Conservation (phyloP, 1,139 yeast genomes). For the Pneumocystis sp. region DNA sequence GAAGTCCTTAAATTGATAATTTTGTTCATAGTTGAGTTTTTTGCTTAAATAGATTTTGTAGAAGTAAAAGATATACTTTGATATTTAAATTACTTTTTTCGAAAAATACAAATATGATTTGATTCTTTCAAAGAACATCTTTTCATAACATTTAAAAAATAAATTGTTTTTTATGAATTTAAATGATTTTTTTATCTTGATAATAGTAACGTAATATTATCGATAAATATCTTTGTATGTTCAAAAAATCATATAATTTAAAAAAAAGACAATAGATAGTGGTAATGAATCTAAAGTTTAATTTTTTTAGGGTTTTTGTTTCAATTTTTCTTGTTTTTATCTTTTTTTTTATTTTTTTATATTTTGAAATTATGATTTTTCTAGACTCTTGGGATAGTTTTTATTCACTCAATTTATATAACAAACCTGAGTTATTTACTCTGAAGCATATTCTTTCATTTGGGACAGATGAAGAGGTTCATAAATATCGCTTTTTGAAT, state of each 20-base stretch:
- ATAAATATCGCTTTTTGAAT: background rate
- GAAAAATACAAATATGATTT: too few species aligned
- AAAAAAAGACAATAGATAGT: background rate
- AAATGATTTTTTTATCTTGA: too few species aligned
- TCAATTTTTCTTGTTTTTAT: background rate
- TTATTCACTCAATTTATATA: background rate
- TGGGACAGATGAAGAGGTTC: background rate
- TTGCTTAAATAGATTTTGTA: too few species aligned
- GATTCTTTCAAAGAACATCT: too few species aligned
- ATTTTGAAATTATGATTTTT: background rate
- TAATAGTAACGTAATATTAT: too few species aligned
- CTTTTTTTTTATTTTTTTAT: background rate
- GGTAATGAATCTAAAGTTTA: background rate
- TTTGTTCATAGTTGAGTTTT: too few species aligned
- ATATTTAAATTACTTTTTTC: too few species aligned
- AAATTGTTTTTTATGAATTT: too few species aligned
- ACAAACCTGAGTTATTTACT: background rate
- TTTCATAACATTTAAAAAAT: too few species aligned
- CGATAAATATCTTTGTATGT: too few species aligned
- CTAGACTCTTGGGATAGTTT: background rate
- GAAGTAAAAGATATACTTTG: too few species aligned
- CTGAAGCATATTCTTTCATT: background rate
- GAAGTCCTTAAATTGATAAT: too few species aligned
- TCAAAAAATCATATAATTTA: background rate
- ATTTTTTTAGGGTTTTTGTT: background rate